Base-by-base conservation (phyloP, 306 rosid genomes). In the Crotalaria pallida region DNA sequence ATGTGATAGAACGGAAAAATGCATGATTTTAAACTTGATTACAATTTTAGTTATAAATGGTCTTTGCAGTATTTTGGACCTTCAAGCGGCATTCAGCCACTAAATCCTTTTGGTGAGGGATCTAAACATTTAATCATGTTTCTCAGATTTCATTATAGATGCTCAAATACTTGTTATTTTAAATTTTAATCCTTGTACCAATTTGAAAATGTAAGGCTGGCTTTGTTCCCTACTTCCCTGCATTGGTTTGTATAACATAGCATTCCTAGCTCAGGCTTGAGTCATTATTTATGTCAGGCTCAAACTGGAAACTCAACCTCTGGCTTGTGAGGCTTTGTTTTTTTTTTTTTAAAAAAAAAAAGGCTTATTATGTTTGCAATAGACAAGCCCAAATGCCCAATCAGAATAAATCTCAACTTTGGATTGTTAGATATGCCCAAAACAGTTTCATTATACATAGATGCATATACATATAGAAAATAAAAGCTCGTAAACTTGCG, bases 51-150 rank as follows among this genome's bases (percentile, higher is more conserved):
- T 79, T 75, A 84, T 83, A 79, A 75, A 83, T 79, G 75, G 79
- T 83, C 71, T 72, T 82, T 83, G 87, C 84, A 79, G 84, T 69
- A 82, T 82, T 58, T 72, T 76, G 81, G 81, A 83, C 51, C 87
- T 83, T 75, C 81, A 83, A 83, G 87, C 79, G 67, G 74, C 84
- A 76, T 79, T 76, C 82, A 76, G 84, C 80, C 84, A 83, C 87
- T 62, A 79, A 79, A 72, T 62, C 57, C 67, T 67, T 63, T 80
- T 76, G 87, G 87, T 75, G 77, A 79, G 87, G 73, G 73, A 53
- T 36, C 38, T 48, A 53, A 75, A 67, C 79, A 67, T 79, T 72
- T 55, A 76, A 79, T 76, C 79, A 59, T 71, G 79, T 71, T 69
- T 64, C 60, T 71, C 40, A 68, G 64, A 67, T 83, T 77, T 79